Evolutionary conservation across 345 rosid genomes (phyloP), one percentile per base, ranked within the genome.

Genomic region (Eucalyptus erythrocorys): DNA sequence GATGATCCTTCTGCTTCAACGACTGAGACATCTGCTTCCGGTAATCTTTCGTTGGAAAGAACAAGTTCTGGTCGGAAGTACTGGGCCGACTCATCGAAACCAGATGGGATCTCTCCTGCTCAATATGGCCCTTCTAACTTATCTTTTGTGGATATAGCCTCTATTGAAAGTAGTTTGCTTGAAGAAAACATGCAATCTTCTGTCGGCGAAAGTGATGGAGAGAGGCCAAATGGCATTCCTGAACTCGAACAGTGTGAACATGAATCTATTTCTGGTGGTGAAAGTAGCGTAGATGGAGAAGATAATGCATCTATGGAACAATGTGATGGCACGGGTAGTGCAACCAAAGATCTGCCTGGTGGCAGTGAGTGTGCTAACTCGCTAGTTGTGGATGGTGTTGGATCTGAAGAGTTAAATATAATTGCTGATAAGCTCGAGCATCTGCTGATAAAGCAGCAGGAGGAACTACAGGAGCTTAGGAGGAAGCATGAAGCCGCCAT

Each of bases 21-120:
- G 86, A 91, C 89, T n/a, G 79, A 88, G n/a, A 32, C 88, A 82
- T 91, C 90, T 88, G 88, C 95, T 89, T 90, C 93, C 10, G 92
- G 89, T 27, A 53, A 90, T 79, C 93, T 94, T 64, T 92, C 90
- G 86, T 64, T 97, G 90, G 99, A 98, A 87, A 95, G 93, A 90
- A 91, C 97, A 89, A 94, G 98, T 47, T 98, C 99, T 32, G 99
- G 99, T 81, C 93, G 95, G 85, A 97, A 91, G 89, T 97, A 94
- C 88, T 98, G 99, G 99, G 95, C 94, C 6, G 94, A 96, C 91
- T 94, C 98, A 48, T 93, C 93, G 37, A 96, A 93, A 92, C 90
- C 87, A 10, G 91, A 90, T 90, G 93, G 92, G 88, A 91, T 86
- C 89, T 91, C 95, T 79, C 96, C 94, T 55, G 50, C 85, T 86